Conservation (phyloP, 2,329 filamentous ascomycete genomes). For the Colletotrichum navitas region DNA sequence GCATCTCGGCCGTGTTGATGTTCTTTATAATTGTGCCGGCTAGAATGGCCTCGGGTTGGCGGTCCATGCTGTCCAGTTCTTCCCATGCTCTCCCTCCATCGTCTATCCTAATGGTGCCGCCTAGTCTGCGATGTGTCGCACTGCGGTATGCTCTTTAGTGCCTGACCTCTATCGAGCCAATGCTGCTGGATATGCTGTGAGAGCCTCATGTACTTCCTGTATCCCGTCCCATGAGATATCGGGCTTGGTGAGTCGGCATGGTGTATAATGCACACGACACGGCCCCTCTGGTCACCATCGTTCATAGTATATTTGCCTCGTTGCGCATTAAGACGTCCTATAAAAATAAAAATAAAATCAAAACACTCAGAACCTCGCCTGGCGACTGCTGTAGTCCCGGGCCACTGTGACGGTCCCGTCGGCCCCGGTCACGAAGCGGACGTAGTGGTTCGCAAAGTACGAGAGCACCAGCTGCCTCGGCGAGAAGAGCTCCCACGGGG, state of each 20-base stretch:
- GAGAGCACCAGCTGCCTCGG: conserved; percentile 34
- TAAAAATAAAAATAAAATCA: too few species aligned
- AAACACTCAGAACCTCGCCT: conserved; percentile 35
- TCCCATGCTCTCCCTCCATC: neutral
- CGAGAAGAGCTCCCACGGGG: conserved; percentile 35
- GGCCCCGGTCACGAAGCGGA: conserved; percentile 37
- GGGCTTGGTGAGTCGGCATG: neutral
- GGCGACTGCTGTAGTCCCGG: conserved; percentile 38
- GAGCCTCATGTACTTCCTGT: neutral
- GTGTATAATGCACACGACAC: too few species aligned
- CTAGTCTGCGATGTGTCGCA: neutral
- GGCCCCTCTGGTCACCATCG: neutral
- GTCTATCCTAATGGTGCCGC: neutral
- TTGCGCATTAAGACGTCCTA: neutral
- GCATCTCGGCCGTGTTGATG: neutral
- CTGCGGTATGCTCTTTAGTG: neutral
- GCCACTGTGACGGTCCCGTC: conserved; percentile 41
- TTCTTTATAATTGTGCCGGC: neutral
- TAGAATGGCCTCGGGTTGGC: too few species aligned
- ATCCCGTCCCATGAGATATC: neutral
- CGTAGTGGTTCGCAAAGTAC: conserved; percentile 42
- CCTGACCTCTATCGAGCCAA: accelerated
- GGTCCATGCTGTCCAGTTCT: neutral
- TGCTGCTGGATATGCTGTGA: neutral
- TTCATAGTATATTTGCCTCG: too few species aligned